phyloP scores from a whole-genome alignment of 805 yeast species.

The Yarrowia yakushimensis region DNA sequence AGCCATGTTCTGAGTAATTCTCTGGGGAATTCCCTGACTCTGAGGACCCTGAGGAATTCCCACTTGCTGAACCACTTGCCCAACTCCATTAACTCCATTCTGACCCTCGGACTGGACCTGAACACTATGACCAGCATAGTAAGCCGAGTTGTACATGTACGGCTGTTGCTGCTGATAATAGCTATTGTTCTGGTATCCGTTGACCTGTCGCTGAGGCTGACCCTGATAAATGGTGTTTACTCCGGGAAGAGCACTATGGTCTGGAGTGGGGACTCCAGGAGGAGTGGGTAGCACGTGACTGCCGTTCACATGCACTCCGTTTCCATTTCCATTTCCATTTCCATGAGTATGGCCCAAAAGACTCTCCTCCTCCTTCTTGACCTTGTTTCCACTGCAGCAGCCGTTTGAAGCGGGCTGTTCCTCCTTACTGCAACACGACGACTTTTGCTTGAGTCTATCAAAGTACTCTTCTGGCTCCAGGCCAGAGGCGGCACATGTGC shows the following conservation, averaged over 20 bases:
- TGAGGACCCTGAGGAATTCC: neutral
- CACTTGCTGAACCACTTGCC: neutral
- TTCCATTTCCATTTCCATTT: neutral
- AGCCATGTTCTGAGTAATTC: neutral
- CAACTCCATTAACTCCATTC: neutral
- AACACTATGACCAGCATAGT: slow-evolving; percentile 1
- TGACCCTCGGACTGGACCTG: neutral
- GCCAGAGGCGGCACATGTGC: slow-evolving; percentile 13
- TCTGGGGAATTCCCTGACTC: neutral
- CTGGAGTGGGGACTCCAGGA: no score
- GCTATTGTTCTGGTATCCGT: neutral
- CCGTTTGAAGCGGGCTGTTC: neutral
- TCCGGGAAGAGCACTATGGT: neutral
- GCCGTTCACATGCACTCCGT: neutral
- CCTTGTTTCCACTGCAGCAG: slow-evolving; percentile 6
- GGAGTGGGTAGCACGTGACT: no score
- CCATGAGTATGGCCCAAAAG: neutral
- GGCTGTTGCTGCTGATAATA: slow-evolving; percentile 14
- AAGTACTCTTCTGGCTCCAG: slow-evolving; percentile 20
- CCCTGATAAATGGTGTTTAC: neutral
- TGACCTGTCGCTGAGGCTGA: neutral
- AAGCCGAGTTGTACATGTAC: slow-evolving; percentile 17
- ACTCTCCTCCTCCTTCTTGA: neutral
- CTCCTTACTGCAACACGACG: slow-evolving; percentile 3
- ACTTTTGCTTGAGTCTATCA: slow-evolving; percentile 6